Evolutionary conservation across 2,329 filamentous ascomycete species (phyloP), one percentile per base, ranked within the genome.

Genomic region (Tolypocladium ovalisporum): DNA sequence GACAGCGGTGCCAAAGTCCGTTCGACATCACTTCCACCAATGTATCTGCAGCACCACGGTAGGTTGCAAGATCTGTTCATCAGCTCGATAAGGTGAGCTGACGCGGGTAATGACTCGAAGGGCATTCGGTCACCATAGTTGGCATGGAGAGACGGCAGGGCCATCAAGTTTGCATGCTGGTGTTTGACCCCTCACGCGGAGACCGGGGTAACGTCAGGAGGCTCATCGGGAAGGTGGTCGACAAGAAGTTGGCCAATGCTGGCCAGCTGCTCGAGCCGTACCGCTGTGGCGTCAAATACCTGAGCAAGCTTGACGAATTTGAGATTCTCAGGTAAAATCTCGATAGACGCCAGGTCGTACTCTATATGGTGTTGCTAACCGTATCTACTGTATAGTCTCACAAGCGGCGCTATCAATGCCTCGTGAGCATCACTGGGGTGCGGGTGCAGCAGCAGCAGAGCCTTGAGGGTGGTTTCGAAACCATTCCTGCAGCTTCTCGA

Each of bases 61-160:
- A 74, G 58, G 70, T 61, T 63, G 62, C 53, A 62, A 5, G 1
- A 27, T 52, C 47, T 10, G 9, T 19, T 34, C 17, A 8, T 7
- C 12, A 34, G 19, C 47, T 15, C 29, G 5, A 3, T 19, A 5
- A 35, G 19, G 29, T 15, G 47, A n/a, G 47, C 47, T 52, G 29
- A 52, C 4, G 5, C 5, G 10, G 13, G 42, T 12, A 13, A 10
- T 12, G n/a, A 39, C 27, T 10, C 3, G 39, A 32, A 80, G 90
- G 91, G 3, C 93, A 97, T 70, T 97, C 92, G 1, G 79, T 96
- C 76, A 96, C 90, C 0, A 90, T 97, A 55, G 78, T 97, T 56
- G 93, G 93, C 0, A 79, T 96, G 32, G 91, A 97, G 71, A 83
- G 81, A 62, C 81, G 79, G 34, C 76, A 73, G 37, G 79, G 87